Base-by-base conservation (phyloP, 192 early-diverging fungal species). In the Gonapodya prolifera region DNA sequence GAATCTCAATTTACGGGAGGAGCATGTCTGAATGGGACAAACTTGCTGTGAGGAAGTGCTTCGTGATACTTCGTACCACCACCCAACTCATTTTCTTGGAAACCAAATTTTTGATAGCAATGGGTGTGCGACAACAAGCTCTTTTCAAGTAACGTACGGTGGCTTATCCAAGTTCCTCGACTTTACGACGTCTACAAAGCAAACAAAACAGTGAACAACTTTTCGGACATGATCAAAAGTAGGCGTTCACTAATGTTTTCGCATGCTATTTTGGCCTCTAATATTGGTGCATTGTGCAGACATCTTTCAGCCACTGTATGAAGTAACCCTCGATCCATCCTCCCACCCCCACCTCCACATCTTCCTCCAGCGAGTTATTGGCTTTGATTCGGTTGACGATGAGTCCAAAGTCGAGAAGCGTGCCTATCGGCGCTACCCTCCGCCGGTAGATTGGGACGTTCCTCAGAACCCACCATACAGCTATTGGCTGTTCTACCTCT, bases 331-430 rank as follows among this genome's bases (percentile, higher is more conserved):
- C 70, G 91, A 98, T 77, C 96, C 96, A 0, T 71, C 81, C n/a
- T 85, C 84, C 2, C 93, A 98, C 80, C 96, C 96, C 18, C 92
- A 96, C 79, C 84, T 98, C 30, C 94, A 96, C 82, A 83, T 98
- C 13, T 96, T 98, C 76, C 83, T 98, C 75, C 94, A 98, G 82
- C 91, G 95, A 29, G 96, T 98, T 0, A 87, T 98, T 75, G 96
- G 95, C 2, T 95, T 98, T 77, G 96, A 98, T 79, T 89, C 87
- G 34, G 96, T 98, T 0, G 96, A 98, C 82, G 96, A 98, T 79
- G 96, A 98, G 81, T 93, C 91, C 78, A 94, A 94, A 83, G 82
- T 91, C 2, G 96, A 98, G 83, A 81, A 91, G 18, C 87, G 94
- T 17, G 87, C 91, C 32, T 92, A 92, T 81, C 90, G 86, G 76